A percentile compares a stretch with the other conserved stretches of the same genome.
Evolutionary conservation across 2,329 filamentous ascomycete species (phyloP).

Genomic region (Furcasterigmium furcatum): DNA sequence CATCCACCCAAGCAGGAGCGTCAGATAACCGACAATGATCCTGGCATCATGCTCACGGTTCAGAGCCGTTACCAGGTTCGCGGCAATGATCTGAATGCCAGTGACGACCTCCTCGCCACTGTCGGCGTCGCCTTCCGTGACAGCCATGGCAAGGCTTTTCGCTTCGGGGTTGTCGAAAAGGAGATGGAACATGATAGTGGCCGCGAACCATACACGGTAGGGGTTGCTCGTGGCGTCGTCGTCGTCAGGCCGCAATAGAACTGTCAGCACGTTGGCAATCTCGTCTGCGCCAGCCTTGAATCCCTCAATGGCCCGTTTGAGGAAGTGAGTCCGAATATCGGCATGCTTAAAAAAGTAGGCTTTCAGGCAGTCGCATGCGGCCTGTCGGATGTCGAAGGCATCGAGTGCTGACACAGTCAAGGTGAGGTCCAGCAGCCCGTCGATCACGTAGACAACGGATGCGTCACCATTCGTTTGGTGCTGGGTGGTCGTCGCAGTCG

Average conservation of each 20-base stretch:
- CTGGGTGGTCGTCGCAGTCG: constrained; percentile 30
- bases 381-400: constrained; percentile 76
- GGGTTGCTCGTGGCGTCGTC: constrained; percentile 68
- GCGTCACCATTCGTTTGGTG: background rate
- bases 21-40: constrained; percentile 80
- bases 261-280: constrained; percentile 83
- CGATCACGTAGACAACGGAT: constrained; percentile 77
- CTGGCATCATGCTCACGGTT: constrained; percentile 75
- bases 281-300: constrained; percentile 75
- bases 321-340: constrained; percentile 80
- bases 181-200: constrained; percentile 81
- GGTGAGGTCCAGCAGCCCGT: constrained; percentile 81
- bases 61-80: constrained; percentile 79
- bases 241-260: constrained; percentile 67
- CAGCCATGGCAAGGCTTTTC: constrained; percentile 74
- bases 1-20: constrained; percentile 84
- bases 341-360: constrained; percentile 85
- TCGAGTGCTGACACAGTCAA: constrained; percentile 64
- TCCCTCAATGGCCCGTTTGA: constrained; percentile 84
- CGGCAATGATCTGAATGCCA: constrained; percentile 82
- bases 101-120: constrained; percentile 94
- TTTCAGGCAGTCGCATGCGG: constrained; percentile 86
- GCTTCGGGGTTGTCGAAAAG: constrained; percentile 76
- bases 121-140: constrained; percentile 85
- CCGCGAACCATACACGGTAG: constrained; percentile 87